Conservation (phyloP, 2,329 filamentous ascomycete species). For the Tolypocladium album region DNA sequence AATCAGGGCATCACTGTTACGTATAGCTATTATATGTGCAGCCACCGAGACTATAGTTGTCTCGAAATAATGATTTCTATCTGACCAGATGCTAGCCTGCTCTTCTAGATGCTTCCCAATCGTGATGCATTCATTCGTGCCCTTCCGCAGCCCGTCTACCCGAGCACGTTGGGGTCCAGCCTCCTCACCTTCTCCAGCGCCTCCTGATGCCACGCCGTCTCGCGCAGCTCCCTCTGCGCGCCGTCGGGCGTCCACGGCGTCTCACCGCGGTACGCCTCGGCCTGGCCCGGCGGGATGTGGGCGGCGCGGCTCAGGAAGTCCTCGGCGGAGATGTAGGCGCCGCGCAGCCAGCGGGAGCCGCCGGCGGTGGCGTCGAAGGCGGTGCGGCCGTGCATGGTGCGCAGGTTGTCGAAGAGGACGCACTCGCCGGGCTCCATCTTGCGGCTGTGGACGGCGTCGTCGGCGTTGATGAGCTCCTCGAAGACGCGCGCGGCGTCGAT, state of each 20-base stretch:
- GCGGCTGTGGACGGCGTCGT: slow-evolving; percentile 53
- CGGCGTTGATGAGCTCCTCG: slow-evolving; percentile 44
- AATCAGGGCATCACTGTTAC: neutral
- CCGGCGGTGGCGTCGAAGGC: slow-evolving; percentile 55
- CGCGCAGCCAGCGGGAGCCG: slow-evolving; percentile 72
- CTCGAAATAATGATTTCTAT: neutral
- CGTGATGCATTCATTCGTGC: neutral
- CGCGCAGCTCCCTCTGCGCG: slow-evolving; percentile 14
- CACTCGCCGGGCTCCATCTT: slow-evolving; percentile 74
- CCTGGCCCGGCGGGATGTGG: slow-evolving; percentile 16
- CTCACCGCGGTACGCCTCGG: slow-evolving; percentile 11
- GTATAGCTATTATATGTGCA: neutral
- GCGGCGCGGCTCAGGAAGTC: slow-evolving; percentile 28
- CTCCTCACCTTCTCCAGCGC: slow-evolving; percentile 12
- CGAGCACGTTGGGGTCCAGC: slow-evolving; percentile 7
- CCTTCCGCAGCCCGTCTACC: neutral
- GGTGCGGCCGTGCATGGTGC: slow-evolving; percentile 73
- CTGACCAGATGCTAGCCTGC: neutral
- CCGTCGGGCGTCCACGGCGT: slow-evolving; percentile 12
- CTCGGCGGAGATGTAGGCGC: slow-evolving; percentile 62
- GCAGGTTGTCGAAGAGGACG: slow-evolving; percentile 83
- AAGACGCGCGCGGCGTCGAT: slow-evolving; percentile 44
- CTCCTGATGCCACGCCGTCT: slow-evolving; percentile 15
- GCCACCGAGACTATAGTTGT: neutral
- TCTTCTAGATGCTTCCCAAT: neutral